Conservation (phyloP, 352 stramenopile genomes). For the Globisporangium rhizosaccharum region DNA sequence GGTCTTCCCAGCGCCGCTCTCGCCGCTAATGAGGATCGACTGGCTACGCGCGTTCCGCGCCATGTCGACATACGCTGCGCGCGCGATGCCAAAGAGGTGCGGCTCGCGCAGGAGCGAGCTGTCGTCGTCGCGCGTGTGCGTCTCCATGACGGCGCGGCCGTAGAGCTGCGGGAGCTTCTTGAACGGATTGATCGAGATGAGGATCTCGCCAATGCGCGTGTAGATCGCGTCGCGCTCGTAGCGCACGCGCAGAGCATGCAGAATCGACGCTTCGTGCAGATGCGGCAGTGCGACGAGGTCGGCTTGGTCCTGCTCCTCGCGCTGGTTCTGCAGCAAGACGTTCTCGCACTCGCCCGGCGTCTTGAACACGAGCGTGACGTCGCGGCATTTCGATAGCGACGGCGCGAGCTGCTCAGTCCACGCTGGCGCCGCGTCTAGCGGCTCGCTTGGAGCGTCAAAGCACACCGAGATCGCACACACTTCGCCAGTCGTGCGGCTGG, state of each 20-base stretch:
- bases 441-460: background rate
- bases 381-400: conserved; percentile 12
- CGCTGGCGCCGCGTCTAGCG: background rate
- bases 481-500: background rate
- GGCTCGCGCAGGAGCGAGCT: conserved; percentile 17
- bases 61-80: conserved; percentile 68
- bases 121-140: conserved; percentile 34
- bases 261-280: conserved; percentile 80
- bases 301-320: conserved; percentile 54
- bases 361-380: conserved; percentile 35
- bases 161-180: conserved; percentile 70
- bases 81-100: conserved; percentile 76
- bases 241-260: conserved; percentile 68
- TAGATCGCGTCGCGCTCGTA: conserved; percentile 84
- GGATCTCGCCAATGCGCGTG: conserved; percentile 81
- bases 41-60: conserved; percentile 62
- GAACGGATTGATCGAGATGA: conserved; percentile 87
- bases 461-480: conserved; percentile 2
- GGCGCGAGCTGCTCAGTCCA: conserved; percentile 13
- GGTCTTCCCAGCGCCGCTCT: conserved; percentile 84
- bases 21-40: conserved; percentile 83
- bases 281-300: conserved; percentile 81
- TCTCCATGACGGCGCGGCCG: conserved; percentile 36
- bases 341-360: conserved; percentile 50
- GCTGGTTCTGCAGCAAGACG: conserved; percentile 65